Evolutionary conservation across 306 rosid species (phyloP).

Genomic region (Acacia acuminata): DNA sequence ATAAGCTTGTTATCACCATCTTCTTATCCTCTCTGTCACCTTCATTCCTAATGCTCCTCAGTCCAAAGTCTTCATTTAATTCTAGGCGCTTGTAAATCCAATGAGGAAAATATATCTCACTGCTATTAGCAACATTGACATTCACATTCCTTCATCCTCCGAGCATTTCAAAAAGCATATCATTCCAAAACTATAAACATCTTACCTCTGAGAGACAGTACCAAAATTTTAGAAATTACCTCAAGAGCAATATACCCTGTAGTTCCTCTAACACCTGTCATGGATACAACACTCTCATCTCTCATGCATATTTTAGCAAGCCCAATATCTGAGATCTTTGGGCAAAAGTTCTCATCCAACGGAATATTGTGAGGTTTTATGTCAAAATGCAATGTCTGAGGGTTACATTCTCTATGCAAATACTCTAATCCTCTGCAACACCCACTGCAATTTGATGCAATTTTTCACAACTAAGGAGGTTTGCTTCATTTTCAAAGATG

Average conservation of each 20-base stretch:
- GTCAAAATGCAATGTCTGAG: not conserved
- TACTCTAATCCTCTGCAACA: constrained; percentile 30
- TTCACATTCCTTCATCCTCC: constrained; percentile 38
- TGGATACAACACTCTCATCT: constrained; percentile 18
- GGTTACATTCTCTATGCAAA: too few relatives aligned
- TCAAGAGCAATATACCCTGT: constrained; percentile 49
- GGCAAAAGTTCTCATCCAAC: constrained; percentile 4
- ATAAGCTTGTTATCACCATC: too few relatives aligned
- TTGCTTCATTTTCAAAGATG: not conserved
- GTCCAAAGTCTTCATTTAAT: too few relatives aligned
- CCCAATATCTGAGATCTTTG: constrained; percentile 36
- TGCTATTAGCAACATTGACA: not conserved
- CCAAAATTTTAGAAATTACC: constrained; percentile 35
- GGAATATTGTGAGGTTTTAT: constrained; percentile 35
- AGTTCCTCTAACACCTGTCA: constrained; percentile 5
- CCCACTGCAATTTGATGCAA: constrained; percentile 23
- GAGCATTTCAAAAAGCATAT: constrained; percentile 45
- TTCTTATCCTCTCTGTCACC: too few relatives aligned
- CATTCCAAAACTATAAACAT: constrained; percentile 47
- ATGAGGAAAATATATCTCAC: constrained; percentile 41
- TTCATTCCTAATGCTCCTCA: too few relatives aligned
- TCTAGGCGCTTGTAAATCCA: too few relatives aligned
- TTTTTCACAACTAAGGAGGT: not conserved
- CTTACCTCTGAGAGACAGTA: constrained; percentile 41
- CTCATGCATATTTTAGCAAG: constrained; percentile 30